Evolutionary conservation across 139 green algal species (phyloP), one percentile per base, ranked within the genome.

Genomic region (Chlamydomonas sp.): DNA sequence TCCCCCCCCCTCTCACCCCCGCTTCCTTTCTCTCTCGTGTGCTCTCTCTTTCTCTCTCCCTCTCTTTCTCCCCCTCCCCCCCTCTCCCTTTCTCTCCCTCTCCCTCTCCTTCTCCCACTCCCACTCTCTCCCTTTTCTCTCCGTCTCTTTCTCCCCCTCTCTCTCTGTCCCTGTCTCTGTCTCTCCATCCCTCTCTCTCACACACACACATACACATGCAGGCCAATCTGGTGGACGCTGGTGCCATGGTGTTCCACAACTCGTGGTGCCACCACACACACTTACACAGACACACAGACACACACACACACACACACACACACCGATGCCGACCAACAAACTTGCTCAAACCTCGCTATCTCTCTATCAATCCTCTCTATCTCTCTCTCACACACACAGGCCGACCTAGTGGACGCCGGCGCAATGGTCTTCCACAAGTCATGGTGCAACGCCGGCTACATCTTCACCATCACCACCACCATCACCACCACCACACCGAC

Each of bases 361-460:
- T n/a, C n/a, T n/a, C n/a, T n/a, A n/a, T n/a, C n/a, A n/a, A n/a
- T n/a, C n/a, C n/a, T n/a, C n/a, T n/a, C n/a, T n/a, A n/a, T n/a
- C n/a, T n/a, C n/a, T n/a, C n/a, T n/a, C n/a, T n/a, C n/a, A n/a
- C n/a, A n/a, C n/a, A n/a, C n/a, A n/a, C n/a, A n/a, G n/a, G 60
- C 76, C 0, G 71, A 81, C 5, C 48, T 81, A 43, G 35, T 81
- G 62, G 54, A 80, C 50, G 13, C 75, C 5, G 74, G 79, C 2
- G 38, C 3, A 5, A 67, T 79, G 10, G 50, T 81, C 1, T n/a
- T 61, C 0, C 22, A 34, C 2, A 26, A n/a, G 10, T 85, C 84
- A 3, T 96, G 90, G 90, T 82, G 81, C 78, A 96, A 96, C 70
- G 79, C 82, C 10, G n/a, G n/a, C n/a, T n/a, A n/a, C n/a, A n/a